Percentiles rank a stretch among this genome's conserved stretches.
phyloP scores from a whole-genome alignment of 441 rosid genomes.

The Viola pubescens region DNA sequence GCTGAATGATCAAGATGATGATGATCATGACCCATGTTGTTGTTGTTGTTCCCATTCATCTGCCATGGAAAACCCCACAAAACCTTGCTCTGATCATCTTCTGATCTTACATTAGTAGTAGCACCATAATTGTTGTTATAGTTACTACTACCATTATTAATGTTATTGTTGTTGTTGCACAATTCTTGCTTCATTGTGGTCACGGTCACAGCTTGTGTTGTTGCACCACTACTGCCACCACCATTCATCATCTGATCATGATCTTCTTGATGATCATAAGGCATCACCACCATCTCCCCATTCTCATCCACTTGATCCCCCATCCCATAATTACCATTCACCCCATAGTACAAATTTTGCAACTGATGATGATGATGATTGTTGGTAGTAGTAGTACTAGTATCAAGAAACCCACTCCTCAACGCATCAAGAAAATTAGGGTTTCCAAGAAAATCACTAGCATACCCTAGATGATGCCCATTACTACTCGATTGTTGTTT shows the following conservation, averaged over 20 bases:
- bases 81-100: slow-evolving; percentile 27
- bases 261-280: slow-evolving; percentile 9
- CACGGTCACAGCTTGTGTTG: slow-evolving; percentile 34
- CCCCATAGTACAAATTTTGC: slow-evolving; percentile 32
- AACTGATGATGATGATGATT: slow-evolving; percentile 6
- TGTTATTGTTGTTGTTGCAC: slow-evolving; percentile 5
- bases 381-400: slow-evolving; percentile 19
- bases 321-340: slow-evolving; percentile 29
- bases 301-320: slow-evolving; percentile 22
- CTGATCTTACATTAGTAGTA: slow-evolving; percentile 15
- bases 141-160: too few relatives aligned
- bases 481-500: slow-evolving; percentile 32
- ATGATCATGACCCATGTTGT: slow-evolving; percentile 16
- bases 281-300: slow-evolving; percentile 11
- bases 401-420: slow-evolving; percentile 34
- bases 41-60: slow-evolving; percentile 36
- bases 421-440: slow-evolving; percentile 35
- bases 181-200: slow-evolving; percentile 50
- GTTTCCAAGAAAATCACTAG: slow-evolving; percentile 31
- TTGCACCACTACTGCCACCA: slow-evolving; percentile 19
- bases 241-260: slow-evolving; percentile 21
- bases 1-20: slow-evolving; percentile 27
- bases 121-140: too few relatives aligned
- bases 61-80: slow-evolving; percentile 82
- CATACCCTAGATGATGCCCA: slow-evolving; percentile 39